Base-by-base conservation (phyloP, 305 asterid genomes). In the Fraxinus dipetala region DNA sequence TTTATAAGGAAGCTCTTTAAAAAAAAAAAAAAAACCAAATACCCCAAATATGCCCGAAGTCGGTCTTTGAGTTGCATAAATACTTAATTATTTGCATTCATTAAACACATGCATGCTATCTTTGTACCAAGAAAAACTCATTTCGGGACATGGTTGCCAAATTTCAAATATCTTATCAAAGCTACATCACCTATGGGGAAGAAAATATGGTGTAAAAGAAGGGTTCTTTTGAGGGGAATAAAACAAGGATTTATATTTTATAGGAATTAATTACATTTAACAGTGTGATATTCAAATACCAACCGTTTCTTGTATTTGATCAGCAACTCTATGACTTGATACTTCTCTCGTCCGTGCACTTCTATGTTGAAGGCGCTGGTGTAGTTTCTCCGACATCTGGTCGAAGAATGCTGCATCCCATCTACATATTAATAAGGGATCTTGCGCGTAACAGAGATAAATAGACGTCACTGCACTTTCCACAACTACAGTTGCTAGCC, bases 401-500 rank as follows among this genome's bases (percentile, higher is more conserved):
- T 87, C 83, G 78, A 91, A 94, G 84, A 96, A 92, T 31, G 92
- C 91, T 0, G 92, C 84, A 81, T 96, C 97, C 98, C 99, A 96
- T 81, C 94, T 85, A 76, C 86, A 91, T 81, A 96, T 94, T 76
- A 93, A 80, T 10, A 91, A 82, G 1, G 99, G 99, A 82, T 96
- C 98, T 87, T 94, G 97, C 0, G 99, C 98, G 4, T 89, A 94
- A 83, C 99, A 96, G 2, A 96, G 88, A 75, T 96, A 94, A 48
- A 96, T 94, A 11, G 99, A 94, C 11, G 98, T 96, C 22, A 96
- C 99, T 4, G 99, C 98, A 80, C 99, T 96, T 87, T 96, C 99
- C 87, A 96, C 96, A 4, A 94, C 95, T 34, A 96, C 99, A 91
- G 91, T 96, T 31, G 98, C 98, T 43, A 94, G 84, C 56, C 99